phyloP scores from a whole-genome alignment of 768 basidiomycete species.

The Suillus clintonianus region DNA sequence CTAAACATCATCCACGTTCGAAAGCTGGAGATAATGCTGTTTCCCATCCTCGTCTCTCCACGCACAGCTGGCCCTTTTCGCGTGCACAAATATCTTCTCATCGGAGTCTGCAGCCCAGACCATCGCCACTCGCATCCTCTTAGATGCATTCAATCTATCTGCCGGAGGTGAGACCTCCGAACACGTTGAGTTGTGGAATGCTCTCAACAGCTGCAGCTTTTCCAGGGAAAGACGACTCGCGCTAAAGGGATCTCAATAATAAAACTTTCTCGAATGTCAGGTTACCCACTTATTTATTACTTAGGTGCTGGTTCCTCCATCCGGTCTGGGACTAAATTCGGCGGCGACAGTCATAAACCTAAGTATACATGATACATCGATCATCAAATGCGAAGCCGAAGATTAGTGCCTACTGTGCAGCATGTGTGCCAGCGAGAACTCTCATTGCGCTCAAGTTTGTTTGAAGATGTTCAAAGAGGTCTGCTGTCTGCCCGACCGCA shows the following conservation, averaged over 20 bases:
- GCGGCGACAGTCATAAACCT: conserved; percentile 56
- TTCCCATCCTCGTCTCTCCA: conserved; percentile 67
- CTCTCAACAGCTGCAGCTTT: conserved; percentile 41
- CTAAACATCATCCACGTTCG: conserved; percentile 66
- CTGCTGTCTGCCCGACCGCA: conserved; percentile 71
- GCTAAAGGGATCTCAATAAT: neutral
- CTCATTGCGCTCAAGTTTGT: conserved; percentile 78
- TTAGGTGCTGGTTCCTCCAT: conserved; percentile 1
- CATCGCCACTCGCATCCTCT: conserved; percentile 61
- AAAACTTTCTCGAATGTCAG: neutral
- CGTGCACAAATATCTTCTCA: conserved; percentile 62
- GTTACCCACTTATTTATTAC: neutral
- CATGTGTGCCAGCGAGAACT: conserved; percentile 75
- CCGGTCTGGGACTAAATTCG: conserved; percentile 38
- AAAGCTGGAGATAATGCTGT: conserved; percentile 35
- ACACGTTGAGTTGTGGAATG: conserved; percentile 51
- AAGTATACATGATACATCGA: conserved; percentile 3
- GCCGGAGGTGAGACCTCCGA: conserved; percentile 36
- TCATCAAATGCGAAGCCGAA: neutral
- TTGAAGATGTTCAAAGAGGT: conserved; percentile 75
- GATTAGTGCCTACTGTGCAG: conserved; percentile 65
- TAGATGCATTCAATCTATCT: conserved; percentile 56
- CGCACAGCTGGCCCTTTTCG: conserved; percentile 52
- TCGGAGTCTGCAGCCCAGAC: conserved; percentile 37
- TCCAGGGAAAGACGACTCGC: too few species aligned